phyloP scores from a whole-genome alignment of 257 asterid species.

The Fraxinus pennsylvanica region DNA sequence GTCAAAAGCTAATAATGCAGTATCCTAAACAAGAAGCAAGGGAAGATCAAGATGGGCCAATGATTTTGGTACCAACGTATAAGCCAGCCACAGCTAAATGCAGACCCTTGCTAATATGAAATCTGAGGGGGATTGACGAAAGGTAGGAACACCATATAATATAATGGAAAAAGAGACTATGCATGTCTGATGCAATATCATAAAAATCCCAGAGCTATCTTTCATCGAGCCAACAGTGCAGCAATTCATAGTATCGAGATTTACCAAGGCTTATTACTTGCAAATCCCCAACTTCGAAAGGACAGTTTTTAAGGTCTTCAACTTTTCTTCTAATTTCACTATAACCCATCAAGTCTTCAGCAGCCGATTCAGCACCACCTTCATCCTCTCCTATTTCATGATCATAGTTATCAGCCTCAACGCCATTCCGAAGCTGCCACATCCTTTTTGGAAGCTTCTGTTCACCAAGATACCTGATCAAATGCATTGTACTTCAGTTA shows the following conservation, averaged over 20 bases:
- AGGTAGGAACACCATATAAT: constrained; percentile 12
- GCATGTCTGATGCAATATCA: background rate
- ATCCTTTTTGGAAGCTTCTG: constrained; percentile 76
- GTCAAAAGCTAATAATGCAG: background rate
- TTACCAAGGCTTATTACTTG: constrained; percentile 76
- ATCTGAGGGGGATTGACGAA: background rate
- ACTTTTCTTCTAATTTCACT: constrained; percentile 54
- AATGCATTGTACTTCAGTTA: constrained; percentile 25
- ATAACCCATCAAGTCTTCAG: constrained; percentile 50
- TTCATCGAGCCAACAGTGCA: constrained; percentile 8
- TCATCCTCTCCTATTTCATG: constrained; percentile 54
- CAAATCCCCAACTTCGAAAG: constrained; percentile 65
- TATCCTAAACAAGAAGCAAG: background rate
- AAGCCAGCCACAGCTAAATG: constrained; percentile 16
- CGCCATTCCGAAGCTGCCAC: constrained; percentile 58
- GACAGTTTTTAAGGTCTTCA: constrained; percentile 57
- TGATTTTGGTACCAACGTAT: constrained; percentile 8
- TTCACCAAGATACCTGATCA: constrained; percentile 77
- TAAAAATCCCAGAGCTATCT: background rate
- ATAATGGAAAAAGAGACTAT: background rate
- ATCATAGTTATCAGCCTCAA: constrained; percentile 43
- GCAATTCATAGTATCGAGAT: constrained; percentile 23
- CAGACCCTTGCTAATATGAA: constrained; percentile 5
- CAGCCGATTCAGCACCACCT: constrained; percentile 49
- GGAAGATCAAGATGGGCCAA: constrained; percentile 10